Percentiles rank a stretch among this genome's conserved stretches.
Conservation (phyloP, 768 basidiomycete genomes). For the Candolleomyces eurysporus region DNA sequence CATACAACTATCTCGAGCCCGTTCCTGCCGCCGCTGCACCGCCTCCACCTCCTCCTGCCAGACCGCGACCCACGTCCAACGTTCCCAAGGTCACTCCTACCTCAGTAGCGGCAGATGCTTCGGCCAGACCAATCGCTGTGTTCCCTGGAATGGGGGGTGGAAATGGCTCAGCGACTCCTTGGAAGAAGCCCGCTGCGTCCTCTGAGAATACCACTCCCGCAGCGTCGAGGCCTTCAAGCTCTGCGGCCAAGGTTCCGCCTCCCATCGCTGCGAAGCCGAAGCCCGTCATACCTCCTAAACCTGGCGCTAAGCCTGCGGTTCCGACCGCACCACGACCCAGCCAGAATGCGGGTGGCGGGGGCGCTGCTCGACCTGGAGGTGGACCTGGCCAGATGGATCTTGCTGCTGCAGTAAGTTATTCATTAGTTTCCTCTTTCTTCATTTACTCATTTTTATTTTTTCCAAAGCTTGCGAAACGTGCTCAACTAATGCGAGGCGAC, state of each 20-base stretch:
- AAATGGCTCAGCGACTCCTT: constrained; percentile 70
- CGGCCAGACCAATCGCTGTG: constrained; percentile 78
- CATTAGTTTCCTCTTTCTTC: constrained; percentile 5
- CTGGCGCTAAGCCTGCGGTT: constrained; percentile 39
- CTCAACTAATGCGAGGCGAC: constrained; percentile 59
- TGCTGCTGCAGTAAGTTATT: constrained; percentile 70
- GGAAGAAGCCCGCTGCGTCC: constrained; percentile 57
- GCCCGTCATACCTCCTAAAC: constrained; percentile 53
- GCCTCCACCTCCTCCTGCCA: constrained; percentile 68
- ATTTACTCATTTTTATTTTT: constrained; percentile 4
- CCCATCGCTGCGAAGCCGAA: constrained; percentile 67
- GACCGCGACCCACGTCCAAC: constrained; percentile 38
- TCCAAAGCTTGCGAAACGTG: constrained; percentile 71
- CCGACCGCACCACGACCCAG: constrained; percentile 47
- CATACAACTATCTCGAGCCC: constrained; percentile 88
- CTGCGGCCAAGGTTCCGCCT: constrained; percentile 54
- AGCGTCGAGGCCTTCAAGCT: constrained; percentile 51
- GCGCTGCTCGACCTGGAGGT: constrained; percentile 36
- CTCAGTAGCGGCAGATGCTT: constrained; percentile 52
- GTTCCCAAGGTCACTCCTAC: constrained; percentile 34
- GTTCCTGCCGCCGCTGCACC: constrained; percentile 66
- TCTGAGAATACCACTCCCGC: constrained; percentile 38
- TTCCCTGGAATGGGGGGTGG: constrained; percentile 72
- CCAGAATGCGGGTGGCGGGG: constrained; percentile 20
- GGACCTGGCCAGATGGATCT: constrained; percentile 70